A percentile compares a stretch with the other conserved stretches of the same genome.
These are phyloP conservation scores for Solanum appendiculatum DNA, from an alignment of 257 asterid species.

Conservation along the genomic window DNA sequence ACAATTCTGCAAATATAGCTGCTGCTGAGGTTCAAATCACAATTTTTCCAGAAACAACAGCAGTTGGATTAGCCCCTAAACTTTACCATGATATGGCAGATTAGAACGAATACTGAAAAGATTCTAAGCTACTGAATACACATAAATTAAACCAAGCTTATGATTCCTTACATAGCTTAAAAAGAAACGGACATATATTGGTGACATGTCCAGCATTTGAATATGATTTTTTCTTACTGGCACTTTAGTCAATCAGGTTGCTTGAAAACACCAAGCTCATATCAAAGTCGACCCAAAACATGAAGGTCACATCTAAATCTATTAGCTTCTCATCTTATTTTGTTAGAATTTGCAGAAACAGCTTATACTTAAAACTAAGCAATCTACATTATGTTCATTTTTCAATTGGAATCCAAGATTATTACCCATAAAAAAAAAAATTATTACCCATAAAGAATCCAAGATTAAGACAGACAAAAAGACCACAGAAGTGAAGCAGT, in stretches of 20 bases:
- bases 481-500: background rate
- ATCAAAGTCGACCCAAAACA: background rate
- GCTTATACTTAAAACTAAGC: background rate
- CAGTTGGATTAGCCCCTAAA: background rate
- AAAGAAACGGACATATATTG: background rate
- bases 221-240: background rate
- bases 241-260: background rate
- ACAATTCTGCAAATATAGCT: background rate
- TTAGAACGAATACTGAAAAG: background rate
- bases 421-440: background rate
- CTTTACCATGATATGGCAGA: background rate
- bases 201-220: background rate
- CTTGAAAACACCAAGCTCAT: background rate
- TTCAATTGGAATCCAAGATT: background rate
- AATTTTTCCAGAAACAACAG: background rate
- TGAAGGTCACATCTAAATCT: background rate
- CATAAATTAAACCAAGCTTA: background rate
- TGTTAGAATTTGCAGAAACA: background rate
- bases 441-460: background rate
- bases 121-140: background rate
- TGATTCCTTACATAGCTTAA: background rate
- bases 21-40: background rate
- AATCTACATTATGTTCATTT: background rate
- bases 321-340: background rate
- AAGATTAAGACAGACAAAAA: background rate